phyloP scores from a whole-genome alignment of 768 basidiomycete species.

The Dacryopinax spathularia region DNA sequence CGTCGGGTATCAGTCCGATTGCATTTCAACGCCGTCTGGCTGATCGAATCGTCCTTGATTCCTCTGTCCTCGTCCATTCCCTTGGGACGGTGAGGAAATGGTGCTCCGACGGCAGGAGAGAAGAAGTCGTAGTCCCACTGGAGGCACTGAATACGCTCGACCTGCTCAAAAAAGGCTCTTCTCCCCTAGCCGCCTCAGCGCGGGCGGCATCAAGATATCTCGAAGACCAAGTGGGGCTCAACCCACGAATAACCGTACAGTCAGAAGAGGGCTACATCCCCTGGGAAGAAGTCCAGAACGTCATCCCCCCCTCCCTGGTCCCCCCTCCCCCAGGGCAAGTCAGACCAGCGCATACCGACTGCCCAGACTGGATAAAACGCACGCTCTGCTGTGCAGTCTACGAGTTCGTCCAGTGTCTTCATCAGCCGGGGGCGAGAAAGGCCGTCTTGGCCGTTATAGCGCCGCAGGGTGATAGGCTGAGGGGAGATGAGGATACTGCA shows the following conservation, averaged over 20 bases:
- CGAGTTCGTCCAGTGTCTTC: neutral
- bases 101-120: conserved; percentile 61
- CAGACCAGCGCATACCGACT: neutral
- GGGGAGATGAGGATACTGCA: neutral
- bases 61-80: conserved; percentile 67
- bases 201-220: conserved; percentile 78
- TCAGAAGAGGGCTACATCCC: conserved; percentile 67
- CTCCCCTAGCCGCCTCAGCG: conserved; percentile 61
- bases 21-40: conserved; percentile 1
- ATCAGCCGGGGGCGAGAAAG: neutral
- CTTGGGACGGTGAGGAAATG: conserved; percentile 68
- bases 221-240: conserved; percentile 73
- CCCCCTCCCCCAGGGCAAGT: neutral
- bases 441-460: neutral
- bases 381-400: neutral
- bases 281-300: conserved; percentile 60
- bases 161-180: conserved; percentile 80
- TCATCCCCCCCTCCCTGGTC: conserved; percentile 19
- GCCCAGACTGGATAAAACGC: conserved; percentile 1
- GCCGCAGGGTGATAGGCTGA: neutral
- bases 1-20: neutral
- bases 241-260: conserved; percentile 68
- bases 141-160: conserved; percentile 89
- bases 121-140: conserved; percentile 69
- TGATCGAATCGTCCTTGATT: conserved; percentile 48